A percentile compares a stretch with the other conserved stretches of the same genome.
Evolutionary conservation across 2,329 filamentous ascomycete genomes (phyloP).

Genomic region (Claviceps cyperi): DNA sequence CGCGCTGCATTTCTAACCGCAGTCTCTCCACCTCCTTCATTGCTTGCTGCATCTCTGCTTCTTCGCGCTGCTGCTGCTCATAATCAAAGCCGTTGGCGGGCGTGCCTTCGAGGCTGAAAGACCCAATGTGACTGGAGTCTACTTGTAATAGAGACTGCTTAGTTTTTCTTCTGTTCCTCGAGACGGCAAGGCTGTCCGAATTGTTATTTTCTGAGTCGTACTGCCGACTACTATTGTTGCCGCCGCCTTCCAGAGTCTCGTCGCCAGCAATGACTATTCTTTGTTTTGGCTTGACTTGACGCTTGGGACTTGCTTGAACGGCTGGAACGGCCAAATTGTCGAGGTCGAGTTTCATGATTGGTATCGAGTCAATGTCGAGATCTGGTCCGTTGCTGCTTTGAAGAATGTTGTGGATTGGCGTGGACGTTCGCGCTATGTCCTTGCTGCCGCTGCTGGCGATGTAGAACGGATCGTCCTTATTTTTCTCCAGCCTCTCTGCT

Average conservation of each 20-base stretch:
- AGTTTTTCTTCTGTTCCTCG: constrained; percentile 32
- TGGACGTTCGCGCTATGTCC: constrained; percentile 47
- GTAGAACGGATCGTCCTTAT: constrained; percentile 92
- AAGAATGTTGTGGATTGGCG: constrained; percentile 65
- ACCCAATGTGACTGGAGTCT: constrained; percentile 68
- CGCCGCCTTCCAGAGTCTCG: constrained; percentile 49
- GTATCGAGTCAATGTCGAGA: constrained; percentile 86
- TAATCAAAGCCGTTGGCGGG: constrained; percentile 33
- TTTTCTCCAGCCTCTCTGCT: constrained; percentile 64
- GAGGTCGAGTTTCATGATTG: constrained; percentile 83
- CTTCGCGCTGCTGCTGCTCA: constrained; percentile 58
- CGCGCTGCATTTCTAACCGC: constrained; percentile 77
- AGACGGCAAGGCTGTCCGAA: constrained; percentile 31
- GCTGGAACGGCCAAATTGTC: constrained; percentile 31
- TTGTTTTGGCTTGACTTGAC: constrained; percentile 32
- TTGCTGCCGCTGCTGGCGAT: constrained; percentile 37
- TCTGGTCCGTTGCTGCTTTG: constrained; percentile 59
- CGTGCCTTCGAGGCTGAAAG: constrained; percentile 48
- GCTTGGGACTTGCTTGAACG: constrained; percentile 16
- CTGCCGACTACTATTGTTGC: constrained; percentile 20
- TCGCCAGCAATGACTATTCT: constrained; percentile 57
- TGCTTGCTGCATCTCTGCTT: constrained; percentile 77
- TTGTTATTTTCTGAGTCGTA: constrained; percentile 39
- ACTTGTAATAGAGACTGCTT: constrained; percentile 63
- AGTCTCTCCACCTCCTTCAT: constrained; percentile 79